phyloP scores from a whole-genome alignment of 2,329 filamentous ascomycete species.

The Scytalidium lignicola region DNA sequence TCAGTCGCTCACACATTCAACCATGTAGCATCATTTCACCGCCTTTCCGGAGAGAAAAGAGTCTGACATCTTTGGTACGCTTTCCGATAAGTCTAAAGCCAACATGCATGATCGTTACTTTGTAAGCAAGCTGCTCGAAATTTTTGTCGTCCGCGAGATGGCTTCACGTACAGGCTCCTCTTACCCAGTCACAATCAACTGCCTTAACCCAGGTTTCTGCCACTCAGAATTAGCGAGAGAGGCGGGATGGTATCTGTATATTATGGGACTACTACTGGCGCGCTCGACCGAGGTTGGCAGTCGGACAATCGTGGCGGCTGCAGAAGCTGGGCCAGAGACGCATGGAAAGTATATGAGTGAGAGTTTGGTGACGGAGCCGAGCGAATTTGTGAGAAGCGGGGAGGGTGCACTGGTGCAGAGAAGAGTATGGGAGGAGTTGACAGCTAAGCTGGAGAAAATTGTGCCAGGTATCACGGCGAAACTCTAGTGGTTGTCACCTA shows the following conservation, averaged over 20 bases:
- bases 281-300: conserved; percentile 22
- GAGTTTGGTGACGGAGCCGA: conserved; percentile 8
- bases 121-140: background rate
- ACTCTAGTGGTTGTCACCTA: too few relatives aligned
- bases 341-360: conserved; percentile 17
- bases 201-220: conserved; percentile 1
- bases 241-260: too few relatives aligned
- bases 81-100: background rate
- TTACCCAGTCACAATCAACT: conserved; percentile 6
- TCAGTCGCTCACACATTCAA: too few relatives aligned
- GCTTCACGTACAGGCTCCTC: background rate
- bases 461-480: conserved; percentile 31
- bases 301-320: conserved; percentile 20
- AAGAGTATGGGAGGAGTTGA: conserved; percentile 35
- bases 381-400: conserved; percentile 25
- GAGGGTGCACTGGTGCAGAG: conserved; percentile 30
- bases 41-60: too few relatives aligned
- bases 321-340: conserved; percentile 15
- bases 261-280: conserved; percentile 10
- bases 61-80: background rate
- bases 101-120: background rate
- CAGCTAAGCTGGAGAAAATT: conserved; percentile 34
- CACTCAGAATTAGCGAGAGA: too few relatives aligned
- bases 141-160: background rate
- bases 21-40: too few relatives aligned